A percentile compares a stretch with the other conserved stretches of the same genome.
Evolutionary conservation across 352 stramenopile species (phyloP).

Genomic region (Pythium utonaiense): DNA sequence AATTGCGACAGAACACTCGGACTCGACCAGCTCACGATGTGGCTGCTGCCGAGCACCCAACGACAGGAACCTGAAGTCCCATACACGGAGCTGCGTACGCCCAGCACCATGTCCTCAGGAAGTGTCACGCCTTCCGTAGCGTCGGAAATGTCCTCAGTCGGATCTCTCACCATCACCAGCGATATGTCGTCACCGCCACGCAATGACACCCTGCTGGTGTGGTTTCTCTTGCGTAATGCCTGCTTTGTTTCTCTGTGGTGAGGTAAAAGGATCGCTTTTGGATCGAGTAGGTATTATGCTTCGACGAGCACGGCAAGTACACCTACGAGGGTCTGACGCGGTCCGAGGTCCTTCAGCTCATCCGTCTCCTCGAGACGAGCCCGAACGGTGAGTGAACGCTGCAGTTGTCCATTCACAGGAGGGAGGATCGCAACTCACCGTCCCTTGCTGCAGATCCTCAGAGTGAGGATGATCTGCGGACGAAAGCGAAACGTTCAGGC

Average conservation of each 20-base stretch:
- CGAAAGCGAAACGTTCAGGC: slow-evolving; percentile 9
- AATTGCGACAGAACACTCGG: neutral
- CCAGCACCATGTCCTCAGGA: slow-evolving; percentile 3
- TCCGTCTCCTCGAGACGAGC: slow-evolving; percentile 23
- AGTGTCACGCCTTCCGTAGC: neutral
- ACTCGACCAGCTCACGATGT: slow-evolving; percentile 1
- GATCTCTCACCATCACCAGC: neutral
- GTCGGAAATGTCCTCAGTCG: neutral
- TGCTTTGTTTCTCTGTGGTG: neutral
- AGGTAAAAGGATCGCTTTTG: too few relatives aligned
- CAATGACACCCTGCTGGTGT: slow-evolving; percentile 24
- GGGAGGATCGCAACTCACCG: too few relatives aligned
- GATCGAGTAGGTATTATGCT: slow-evolving; percentile 22
- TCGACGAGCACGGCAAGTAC: slow-evolving; percentile 27
- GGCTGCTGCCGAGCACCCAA: neutral
- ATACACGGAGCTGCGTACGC: slow-evolving; percentile 21
- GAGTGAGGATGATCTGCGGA: neutral
- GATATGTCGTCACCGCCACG: neutral
- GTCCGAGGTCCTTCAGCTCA: slow-evolving; percentile 29
- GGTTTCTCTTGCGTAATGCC: neutral
- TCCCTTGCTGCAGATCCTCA: neutral
- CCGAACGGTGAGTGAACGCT: slow-evolving; percentile 13
- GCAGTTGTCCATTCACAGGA: neutral
- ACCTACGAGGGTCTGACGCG: slow-evolving; percentile 28
- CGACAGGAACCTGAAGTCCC: neutral